Evolutionary conservation across 2,329 filamentous ascomycete species (phyloP), one percentile per base, ranked within the genome.

Genomic region (Nakataea oryzae): DNA sequence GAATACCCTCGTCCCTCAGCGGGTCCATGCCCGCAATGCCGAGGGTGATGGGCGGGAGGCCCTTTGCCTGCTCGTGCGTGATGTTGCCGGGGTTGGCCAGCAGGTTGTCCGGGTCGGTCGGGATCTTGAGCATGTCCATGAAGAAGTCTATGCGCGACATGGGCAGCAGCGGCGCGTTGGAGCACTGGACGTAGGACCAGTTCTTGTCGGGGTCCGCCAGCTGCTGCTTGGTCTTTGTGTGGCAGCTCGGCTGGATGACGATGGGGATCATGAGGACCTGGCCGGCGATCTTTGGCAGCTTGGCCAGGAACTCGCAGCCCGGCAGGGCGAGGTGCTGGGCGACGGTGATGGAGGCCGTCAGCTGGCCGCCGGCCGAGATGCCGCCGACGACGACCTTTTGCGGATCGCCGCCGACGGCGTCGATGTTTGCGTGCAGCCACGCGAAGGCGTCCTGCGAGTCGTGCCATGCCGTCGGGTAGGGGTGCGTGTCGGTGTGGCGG

Each of bases 401-500:
- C 0, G 71, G 62, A 50, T 81, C 74, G 17, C 73, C 73, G 5
- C 81, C 26, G 1, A 54, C 56, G 55, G 21, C 13, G 0, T 68
- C 65, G 0, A 77, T 74, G 62, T 81, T 71, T 17, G 71, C 70
- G 59, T 83, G 78, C 0, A 82, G 68, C 84, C 83, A 87, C 24
- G 76, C 71, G 34, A 84, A 80, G 0, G 78, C 76, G 57, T 86
- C 84, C 63, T 82, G 77, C 0, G 74, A 69, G 58, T 87, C 84
- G 56, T 80, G 64, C 78, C 78, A 84, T 0, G 78, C 75, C 0
- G 75, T 79, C 0, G 84, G 84, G 62, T 80, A 86, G 0, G 63
- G 66, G 64, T 77, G 71, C 60, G 85, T 79, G 0, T 83, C 83
- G 0, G 82, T 83, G 66, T 86, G 83, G 0, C 84, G 78, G 67